Conservation (phyloP, 2,329 filamentous ascomycete genomes). For the Fusarium sp. region DNA sequence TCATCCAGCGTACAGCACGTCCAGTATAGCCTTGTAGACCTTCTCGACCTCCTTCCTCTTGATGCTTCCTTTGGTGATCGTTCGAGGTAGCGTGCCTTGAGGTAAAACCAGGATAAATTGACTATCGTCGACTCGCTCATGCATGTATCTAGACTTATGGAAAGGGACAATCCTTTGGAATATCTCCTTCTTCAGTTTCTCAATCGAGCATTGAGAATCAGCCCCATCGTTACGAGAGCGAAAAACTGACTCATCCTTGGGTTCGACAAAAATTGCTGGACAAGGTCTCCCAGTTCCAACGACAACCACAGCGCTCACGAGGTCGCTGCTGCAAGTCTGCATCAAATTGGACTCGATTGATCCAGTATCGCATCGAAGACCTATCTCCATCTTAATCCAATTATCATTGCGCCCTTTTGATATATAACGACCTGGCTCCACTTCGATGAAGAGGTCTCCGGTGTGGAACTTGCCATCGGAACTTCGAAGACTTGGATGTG, state of each 20-base stretch:
- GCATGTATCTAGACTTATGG: slow-evolving; percentile 39
- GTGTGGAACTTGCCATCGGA: slow-evolving; percentile 44
- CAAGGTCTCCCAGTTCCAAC: slow-evolving; percentile 39
- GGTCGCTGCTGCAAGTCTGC: slow-evolving; percentile 35
- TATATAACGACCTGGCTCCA: slow-evolving; percentile 31
- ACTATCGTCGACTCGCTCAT: slow-evolving; percentile 38
- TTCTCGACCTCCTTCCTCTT: slow-evolving; percentile 33
- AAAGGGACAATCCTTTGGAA: slow-evolving; percentile 37
- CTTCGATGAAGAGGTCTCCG: slow-evolving; percentile 46
- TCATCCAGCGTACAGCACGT: background rate
- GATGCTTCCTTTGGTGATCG: slow-evolving; percentile 37
- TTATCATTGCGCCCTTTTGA: slow-evolving; percentile 41
- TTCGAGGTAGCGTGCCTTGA: slow-evolving; percentile 31
- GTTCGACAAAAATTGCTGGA: slow-evolving; percentile 38
- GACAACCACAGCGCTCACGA: slow-evolving; percentile 35
- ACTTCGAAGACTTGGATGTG: slow-evolving; percentile 9
- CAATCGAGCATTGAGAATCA: background rate
- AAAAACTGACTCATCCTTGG: background rate
- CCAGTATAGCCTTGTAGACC: slow-evolving; percentile 5
- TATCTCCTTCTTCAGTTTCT: slow-evolving; percentile 25
- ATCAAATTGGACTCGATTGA: slow-evolving; percentile 43
- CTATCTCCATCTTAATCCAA: slow-evolving; percentile 49
- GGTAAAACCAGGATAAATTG: slow-evolving; percentile 39
- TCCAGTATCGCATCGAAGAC: slow-evolving; percentile 38
- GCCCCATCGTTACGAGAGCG: accelerated